Conservation (phyloP, 257 asterid genomes). For the Capsicum rhomboideum region DNA sequence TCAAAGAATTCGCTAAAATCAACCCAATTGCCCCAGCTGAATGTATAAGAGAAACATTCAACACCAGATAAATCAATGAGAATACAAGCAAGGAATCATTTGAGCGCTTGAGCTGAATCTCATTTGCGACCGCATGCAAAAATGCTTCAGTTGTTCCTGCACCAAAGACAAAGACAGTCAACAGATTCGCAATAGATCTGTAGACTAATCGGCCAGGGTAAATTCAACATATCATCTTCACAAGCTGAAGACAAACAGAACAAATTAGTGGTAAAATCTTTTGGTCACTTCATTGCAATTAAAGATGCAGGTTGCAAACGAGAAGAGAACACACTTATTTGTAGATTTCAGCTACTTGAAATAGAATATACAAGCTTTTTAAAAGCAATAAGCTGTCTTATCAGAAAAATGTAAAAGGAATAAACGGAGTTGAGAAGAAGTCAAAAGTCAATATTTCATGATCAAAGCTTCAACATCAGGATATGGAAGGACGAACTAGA, state of each 20-base stretch:
- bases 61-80: constrained; percentile 59
- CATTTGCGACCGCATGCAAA: constrained; percentile 91
- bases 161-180: neutral
- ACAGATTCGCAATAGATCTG: neutral
- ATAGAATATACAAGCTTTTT: neutral
- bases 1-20: constrained; percentile 83
- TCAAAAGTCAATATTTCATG: neutral
- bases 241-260: neutral
- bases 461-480: neutral
- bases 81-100: constrained; percentile 69
- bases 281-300: neutral
- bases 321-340: neutral
- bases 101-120: constrained; percentile 66
- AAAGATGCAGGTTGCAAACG: neutral
- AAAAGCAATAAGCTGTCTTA: neutral
- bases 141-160: constrained; percentile 97
- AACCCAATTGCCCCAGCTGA: constrained; percentile 88
- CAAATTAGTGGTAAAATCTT: neutral
- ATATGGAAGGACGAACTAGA: neutral
- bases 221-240: neutral
- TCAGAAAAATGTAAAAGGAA: neutral
- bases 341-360: neutral
- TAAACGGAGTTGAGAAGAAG: neutral
- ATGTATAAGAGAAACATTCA: constrained; percentile 67
- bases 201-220: neutral